Evolutionary conservation across 106 monocot species (phyloP).

Genomic region (Dioscorea dumetorum): DNA sequence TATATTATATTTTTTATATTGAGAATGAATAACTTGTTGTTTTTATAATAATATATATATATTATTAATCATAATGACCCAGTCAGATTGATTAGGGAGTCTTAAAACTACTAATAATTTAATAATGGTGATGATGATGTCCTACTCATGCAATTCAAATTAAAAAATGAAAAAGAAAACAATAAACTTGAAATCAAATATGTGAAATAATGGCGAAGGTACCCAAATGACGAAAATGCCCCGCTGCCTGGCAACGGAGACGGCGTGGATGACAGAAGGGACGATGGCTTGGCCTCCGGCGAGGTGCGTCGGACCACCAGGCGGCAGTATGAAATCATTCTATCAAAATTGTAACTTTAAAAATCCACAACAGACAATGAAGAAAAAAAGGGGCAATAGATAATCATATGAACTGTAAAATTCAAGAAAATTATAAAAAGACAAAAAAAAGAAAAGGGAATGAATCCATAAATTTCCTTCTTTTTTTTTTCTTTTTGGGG

Average conservation of each 20-base stretch:
- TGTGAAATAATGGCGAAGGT: not conserved
- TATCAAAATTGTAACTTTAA: not conserved
- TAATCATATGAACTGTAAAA: not conserved
- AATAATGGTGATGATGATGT: too few species aligned
- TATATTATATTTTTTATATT: too few species aligned
- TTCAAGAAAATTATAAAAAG: not conserved
- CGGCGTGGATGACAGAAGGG: conserved; percentile 53
- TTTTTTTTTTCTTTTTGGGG: too few species aligned
- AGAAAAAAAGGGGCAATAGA: not conserved
- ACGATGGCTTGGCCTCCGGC: conserved; percentile 54
- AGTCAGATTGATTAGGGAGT: too few species aligned
- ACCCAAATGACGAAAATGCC: conserved; percentile 79
- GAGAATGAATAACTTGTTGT: too few species aligned
- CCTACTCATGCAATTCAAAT: too few species aligned
- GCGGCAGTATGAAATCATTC: conserved; percentile 86
- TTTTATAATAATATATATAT: too few species aligned
- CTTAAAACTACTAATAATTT: too few species aligned
- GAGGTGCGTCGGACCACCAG: conserved; percentile 52
- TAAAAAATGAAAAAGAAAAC: too few species aligned
- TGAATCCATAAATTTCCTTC: too few species aligned
- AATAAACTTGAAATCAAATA: too few species aligned
- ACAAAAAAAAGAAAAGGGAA: not conserved
- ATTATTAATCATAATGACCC: too few species aligned
- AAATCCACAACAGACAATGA: not conserved
- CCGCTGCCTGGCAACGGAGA: conserved; percentile 61